phyloP scores from a whole-genome alignment of 148 eudicot species.

The Nepenthes gracilis region DNA sequence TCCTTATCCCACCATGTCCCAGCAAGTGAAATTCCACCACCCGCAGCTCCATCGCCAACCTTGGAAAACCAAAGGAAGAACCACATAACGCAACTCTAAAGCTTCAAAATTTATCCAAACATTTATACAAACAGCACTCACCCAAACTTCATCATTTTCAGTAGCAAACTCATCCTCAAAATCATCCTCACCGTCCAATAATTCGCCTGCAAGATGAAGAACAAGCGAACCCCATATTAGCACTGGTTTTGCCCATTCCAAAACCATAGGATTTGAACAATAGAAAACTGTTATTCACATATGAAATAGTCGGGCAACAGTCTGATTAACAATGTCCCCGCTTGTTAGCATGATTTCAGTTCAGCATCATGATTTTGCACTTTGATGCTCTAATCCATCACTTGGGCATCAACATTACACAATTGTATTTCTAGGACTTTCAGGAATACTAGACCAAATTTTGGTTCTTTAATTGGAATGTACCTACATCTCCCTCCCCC shows the following conservation, averaged over 20 bases:
- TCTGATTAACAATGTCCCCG: no score
- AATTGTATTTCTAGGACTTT: no score
- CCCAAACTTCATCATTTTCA: conserved; percentile 52
- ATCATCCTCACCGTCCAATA: conserved; percentile 35
- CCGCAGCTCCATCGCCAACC: conserved; percentile 94
- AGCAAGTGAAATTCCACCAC: conserved; percentile 78
- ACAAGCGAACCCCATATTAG: conserved; percentile 6
- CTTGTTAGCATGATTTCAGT: no score
- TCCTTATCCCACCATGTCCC: conserved; percentile 79
- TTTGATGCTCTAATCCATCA: no score
- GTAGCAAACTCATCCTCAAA: conserved; percentile 47
- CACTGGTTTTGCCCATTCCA: background rate
- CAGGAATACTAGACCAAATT: no score
- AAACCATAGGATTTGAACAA: background rate
- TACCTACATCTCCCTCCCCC: no score
- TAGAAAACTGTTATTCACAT: background rate
- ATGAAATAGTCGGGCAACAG: background rate
- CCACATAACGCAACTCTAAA: background rate
- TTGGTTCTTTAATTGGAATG: no score
- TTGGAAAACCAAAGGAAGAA: conserved; percentile 11
- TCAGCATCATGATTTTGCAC: no score
- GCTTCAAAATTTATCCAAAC: background rate
- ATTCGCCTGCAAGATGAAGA: conserved; percentile 29
- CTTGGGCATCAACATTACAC: no score
- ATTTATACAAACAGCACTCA: conserved; percentile 19